Evolutionary conservation across 352 stramenopile species (phyloP).

Genomic region (Proteromonas lacertae): DNA sequence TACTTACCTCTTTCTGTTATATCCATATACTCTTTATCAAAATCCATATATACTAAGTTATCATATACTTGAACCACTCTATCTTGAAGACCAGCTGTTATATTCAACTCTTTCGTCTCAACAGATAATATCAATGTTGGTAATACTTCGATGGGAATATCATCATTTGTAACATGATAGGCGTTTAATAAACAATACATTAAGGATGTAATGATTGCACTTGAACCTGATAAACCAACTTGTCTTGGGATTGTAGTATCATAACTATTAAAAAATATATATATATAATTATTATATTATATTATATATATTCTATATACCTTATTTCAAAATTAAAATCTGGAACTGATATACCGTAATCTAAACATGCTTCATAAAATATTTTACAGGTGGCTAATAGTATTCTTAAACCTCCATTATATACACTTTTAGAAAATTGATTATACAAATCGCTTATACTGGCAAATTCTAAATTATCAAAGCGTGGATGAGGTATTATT

Average conservation of each 20-base stretch:
- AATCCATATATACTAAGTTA: slow-evolving; percentile 15
- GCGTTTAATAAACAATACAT: slow-evolving; percentile 10
- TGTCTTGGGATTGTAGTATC: slow-evolving; percentile 14
- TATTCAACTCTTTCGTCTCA: slow-evolving; percentile 16
- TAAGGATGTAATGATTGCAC: slow-evolving; percentile 13
- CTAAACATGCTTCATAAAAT: slow-evolving; percentile 9
- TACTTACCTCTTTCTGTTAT: slow-evolving; percentile 7
- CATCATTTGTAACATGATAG: slow-evolving; percentile 6
- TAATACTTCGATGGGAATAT: slow-evolving; percentile 3
- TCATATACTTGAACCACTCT: slow-evolving; percentile 15
- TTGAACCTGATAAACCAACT: slow-evolving; percentile 14
- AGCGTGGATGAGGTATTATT: too few species aligned
- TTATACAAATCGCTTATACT: neutral
- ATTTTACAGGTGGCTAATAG: slow-evolving; percentile 12
- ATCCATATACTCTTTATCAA: slow-evolving; percentile 8
- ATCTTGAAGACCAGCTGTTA: slow-evolving; percentile 16
- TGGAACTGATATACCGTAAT: slow-evolving; percentile 8
- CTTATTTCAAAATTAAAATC: too few species aligned
- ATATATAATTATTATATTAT: slow-evolving; percentile 7
- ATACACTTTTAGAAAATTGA: slow-evolving; percentile 1
- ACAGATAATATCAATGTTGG: slow-evolving; percentile 12
- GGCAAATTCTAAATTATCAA: neutral
- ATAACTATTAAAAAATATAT: slow-evolving; percentile 5
- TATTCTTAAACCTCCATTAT: slow-evolving; percentile 11
- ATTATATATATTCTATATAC: too few species aligned